Evolutionary conservation across 371 early-diverging fungal genomes (phyloP), one percentile per base, ranked within the genome.

Genomic region (Amoeboaphelidium occidentale): DNA sequence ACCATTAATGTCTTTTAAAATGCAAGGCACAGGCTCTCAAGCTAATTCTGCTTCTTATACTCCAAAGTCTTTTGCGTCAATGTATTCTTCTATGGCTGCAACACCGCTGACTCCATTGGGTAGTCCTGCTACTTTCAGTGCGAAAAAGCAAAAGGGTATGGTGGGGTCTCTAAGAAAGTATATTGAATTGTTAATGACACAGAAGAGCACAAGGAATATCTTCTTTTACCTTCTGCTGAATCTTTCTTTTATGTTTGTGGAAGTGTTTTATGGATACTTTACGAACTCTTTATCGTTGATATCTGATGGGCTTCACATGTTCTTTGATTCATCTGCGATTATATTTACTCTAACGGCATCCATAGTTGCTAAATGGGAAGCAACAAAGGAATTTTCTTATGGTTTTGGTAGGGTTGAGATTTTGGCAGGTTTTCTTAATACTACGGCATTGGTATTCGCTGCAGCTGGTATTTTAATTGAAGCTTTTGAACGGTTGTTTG

Each of bases 291-390:
- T 94, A 43, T 90, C 91, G 2, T 72, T 94, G 28, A 84, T 84
- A 41, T 83, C 88, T 39, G 94, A 94, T 64, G 79, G 76, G 2
- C 12, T 91, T 44, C 94, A 94, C 62, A 94, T 94, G 94, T 74
- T 90, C 53, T 94, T 94, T 63, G 94, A 94, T 58, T 88, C 85
- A 52, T 64, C 87, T 55, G 91, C 90, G 12, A 59, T 94, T 46
- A 79, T 75, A 2, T 74, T 89, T 23, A 83, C 85, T 27, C 60
- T 94, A 17, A 68, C 78, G 48, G 91, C 90, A 2, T 73, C 82
- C 2, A 84, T 91, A 2, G 79, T 89, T 70, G 75, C 79, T 53
- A 83, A 83, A 62, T 86, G 90, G 87, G 83, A 76, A 2, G 69
- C 81, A 3, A 82, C 75, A 51, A 64, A 70, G 26, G 58, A 68